Evolutionary conservation across 208 protist species (phyloP), one percentile per base, ranked within the genome.

Genomic region (Phytomonas francai): DNA sequence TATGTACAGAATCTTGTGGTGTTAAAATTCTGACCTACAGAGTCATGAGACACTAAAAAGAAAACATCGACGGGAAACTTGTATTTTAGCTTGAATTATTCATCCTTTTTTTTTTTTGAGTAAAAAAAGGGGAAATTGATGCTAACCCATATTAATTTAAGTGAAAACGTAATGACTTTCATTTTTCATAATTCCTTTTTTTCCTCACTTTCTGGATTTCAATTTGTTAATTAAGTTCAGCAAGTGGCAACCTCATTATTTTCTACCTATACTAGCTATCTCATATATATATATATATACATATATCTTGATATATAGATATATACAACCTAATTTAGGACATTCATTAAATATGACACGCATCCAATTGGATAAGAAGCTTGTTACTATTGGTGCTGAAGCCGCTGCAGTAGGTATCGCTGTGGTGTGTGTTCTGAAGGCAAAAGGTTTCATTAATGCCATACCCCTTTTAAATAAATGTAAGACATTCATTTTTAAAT

Each of bases 131-230:
- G 12, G 31, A 16, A 57, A 32, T 45, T 1, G 19, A 45, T 45
- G 39, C 39, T 45, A 22, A 14, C 19, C 34, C n/a, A n/a, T n/a
- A n/a, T n/a, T n/a, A n/a, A n/a, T n/a, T n/a, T n/a, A n/a, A 39
- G 28, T 7, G 42, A 60, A 59, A 27, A 68, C 3, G 36, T 59
- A 14, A n/a, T 54, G 39, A 64, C 9, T 7, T 25, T 63, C 9
- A 28, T 33, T 59, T 73, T 58, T 79, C 65, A 60, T 71, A 32
- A n/a, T 69, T 68, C 29, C 9, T 5, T 12, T 33, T 56, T 73
- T 63, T 16, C 12, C 2, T n/a, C 27, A 54, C 30, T 34, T 62
- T 60, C 60, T 69, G 29, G 30, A 32, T 49, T 59, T 60, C 25
- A 31, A 49, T 60, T 29, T 59, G 39, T 45, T 22, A 45, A 45